A percentile compares a stretch with the other conserved stretches of the same genome.
Conservation (phyloP, 2,329 filamentous ascomycete genomes). For the Cercospora beticola region DNA sequence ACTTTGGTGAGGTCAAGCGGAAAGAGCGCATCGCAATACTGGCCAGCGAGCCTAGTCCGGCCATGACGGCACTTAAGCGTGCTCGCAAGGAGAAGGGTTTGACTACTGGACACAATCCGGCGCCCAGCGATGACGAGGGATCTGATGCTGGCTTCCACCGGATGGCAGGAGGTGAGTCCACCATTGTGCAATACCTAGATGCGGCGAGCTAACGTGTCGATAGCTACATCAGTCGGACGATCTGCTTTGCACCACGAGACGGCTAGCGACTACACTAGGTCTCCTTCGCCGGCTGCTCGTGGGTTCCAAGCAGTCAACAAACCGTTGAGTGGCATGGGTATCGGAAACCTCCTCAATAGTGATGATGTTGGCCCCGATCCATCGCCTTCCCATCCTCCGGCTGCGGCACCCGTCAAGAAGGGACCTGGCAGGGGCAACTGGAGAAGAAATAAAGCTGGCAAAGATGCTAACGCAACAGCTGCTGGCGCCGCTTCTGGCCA, state of each 20-base stretch:
- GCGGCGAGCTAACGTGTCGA: neutral
- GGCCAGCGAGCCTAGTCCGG: slow-evolving; percentile 69
- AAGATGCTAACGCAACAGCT: slow-evolving; percentile 14
- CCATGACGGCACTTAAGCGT: slow-evolving; percentile 55
- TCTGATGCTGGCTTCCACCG: slow-evolving; percentile 31
- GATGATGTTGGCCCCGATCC: slow-evolving; percentile 38
- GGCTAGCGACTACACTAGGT: slow-evolving; percentile 50
- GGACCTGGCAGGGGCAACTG: slow-evolving; percentile 53
- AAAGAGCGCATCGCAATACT: slow-evolving; percentile 71
- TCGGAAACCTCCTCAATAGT: slow-evolving; percentile 51
- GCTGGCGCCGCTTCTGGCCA: slow-evolving; percentile 20
- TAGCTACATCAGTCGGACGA: slow-evolving; percentile 22
- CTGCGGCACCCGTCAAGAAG: slow-evolving; percentile 37
- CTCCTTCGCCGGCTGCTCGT: slow-evolving; percentile 40
- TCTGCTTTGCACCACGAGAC: slow-evolving; percentile 29
- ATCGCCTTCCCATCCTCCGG: slow-evolving; percentile 31
- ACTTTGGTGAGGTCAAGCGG: slow-evolving; percentile 71
- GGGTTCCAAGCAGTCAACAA: slow-evolving; percentile 44
- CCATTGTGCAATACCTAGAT: neutral
- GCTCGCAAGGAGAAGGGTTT: slow-evolving; percentile 49
- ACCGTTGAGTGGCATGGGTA: slow-evolving; percentile 47
- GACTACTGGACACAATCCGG: slow-evolving; percentile 29
- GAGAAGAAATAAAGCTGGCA: slow-evolving; percentile 41
- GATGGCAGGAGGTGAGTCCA: slow-evolving; percentile 9
- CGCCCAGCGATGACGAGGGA: slow-evolving; percentile 36